Base-by-base conservation (phyloP, 805 yeast species). In the Wickerhamiella spandovensis region DNA sequence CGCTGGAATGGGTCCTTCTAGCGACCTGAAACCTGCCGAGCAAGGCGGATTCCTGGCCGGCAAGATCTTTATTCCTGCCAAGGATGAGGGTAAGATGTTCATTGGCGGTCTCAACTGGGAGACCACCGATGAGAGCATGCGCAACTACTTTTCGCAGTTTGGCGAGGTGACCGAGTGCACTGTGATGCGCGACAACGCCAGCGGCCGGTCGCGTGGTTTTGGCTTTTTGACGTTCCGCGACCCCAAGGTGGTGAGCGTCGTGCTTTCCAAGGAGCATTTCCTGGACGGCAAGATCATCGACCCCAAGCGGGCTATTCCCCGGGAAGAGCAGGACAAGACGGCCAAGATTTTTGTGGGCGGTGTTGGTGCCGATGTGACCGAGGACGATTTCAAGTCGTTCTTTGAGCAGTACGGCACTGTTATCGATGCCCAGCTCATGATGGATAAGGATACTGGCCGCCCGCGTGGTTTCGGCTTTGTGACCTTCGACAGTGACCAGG, bases 31-130 rank as follows among this genome's bases (percentile, higher is more conserved):
- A 59, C 55, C 56, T 5, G 52, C 50, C 9, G 44, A 41, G 37
- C 49, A 43, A 25, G 50, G 48, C 18, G 61, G 61, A 8, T 58
- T 58, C 53, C 57, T 55, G 47, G 64, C 69, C 13, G 69, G 69
- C 20, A 63, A 66, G 76, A 79, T 65, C 64, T 78, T 55, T 67
- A 77, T 55, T 35, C 70, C 70, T 17, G 69, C 70, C 23, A 77
- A 80, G 56, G 95, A 85, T 60, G 81, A 81, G 56, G 94, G 95
- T 49, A 88, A 88, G 64, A 84, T 88, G 95, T 88, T 88, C 62
- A 78, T 87, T 66, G 98, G 98, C 55, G 98, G 98, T 47, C 78
- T 90, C 60, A 92, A 90, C 62, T 90, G 97, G 97, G 97, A 90
- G 63, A 90, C 98, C 15, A 81, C 89, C 13, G 97, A 90, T 62